phyloP scores from a whole-genome alignment of 148 eudicot genomes.

The Fagopyrum homotropicum region DNA sequence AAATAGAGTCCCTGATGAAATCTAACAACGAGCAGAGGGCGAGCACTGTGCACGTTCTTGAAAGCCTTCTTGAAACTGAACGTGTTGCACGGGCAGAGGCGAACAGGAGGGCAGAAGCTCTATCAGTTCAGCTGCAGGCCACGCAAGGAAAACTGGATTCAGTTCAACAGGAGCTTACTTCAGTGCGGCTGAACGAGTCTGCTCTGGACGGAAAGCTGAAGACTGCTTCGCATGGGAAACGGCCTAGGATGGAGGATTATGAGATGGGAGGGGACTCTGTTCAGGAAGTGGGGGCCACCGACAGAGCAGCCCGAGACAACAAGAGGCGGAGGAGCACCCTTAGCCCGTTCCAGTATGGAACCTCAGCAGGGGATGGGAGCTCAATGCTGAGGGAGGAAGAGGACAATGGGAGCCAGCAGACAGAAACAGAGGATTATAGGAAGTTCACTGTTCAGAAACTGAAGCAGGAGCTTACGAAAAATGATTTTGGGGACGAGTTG shows the following conservation, averaged over 20 bases:
- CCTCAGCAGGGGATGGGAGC: slow-evolving; percentile 58
- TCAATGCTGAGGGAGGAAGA: slow-evolving; percentile 59
- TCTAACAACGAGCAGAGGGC: slow-evolving; percentile 80
- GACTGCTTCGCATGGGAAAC: slow-evolving; percentile 72
- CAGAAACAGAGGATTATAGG: slow-evolving; percentile 46
- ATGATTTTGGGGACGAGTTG: slow-evolving; percentile 75
- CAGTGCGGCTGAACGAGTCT: slow-evolving; percentile 62
- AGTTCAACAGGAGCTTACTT: slow-evolving; percentile 68
- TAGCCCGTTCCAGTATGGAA: slow-evolving; percentile 36
- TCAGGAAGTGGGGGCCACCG: slow-evolving; percentile 41
- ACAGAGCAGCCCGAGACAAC: slow-evolving; percentile 32
- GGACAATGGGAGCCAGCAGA: slow-evolving; percentile 49
- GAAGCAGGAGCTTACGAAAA: slow-evolving; percentile 69
- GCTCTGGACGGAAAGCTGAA: slow-evolving; percentile 66
- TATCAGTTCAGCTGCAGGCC: slow-evolving; percentile 70
- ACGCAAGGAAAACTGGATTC: slow-evolving; percentile 76
- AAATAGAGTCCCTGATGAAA: slow-evolving; percentile 63
- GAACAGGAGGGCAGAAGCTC: slow-evolving; percentile 67
- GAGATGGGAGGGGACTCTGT: slow-evolving; percentile 53
- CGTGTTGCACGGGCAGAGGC: slow-evolving; percentile 82
- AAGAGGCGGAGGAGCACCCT: slow-evolving; percentile 62
- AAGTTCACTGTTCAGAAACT: slow-evolving; percentile 71
- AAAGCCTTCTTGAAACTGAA: slow-evolving; percentile 64
- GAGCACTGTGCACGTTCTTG: slow-evolving; percentile 66
- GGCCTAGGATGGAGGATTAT: slow-evolving; percentile 59